Percentiles rank a stretch among this genome's conserved stretches.
These are phyloP conservation scores for Phytophthora pluvialis DNA, from an alignment of 352 stramenopile species.

Conservation along the genomic window DNA sequence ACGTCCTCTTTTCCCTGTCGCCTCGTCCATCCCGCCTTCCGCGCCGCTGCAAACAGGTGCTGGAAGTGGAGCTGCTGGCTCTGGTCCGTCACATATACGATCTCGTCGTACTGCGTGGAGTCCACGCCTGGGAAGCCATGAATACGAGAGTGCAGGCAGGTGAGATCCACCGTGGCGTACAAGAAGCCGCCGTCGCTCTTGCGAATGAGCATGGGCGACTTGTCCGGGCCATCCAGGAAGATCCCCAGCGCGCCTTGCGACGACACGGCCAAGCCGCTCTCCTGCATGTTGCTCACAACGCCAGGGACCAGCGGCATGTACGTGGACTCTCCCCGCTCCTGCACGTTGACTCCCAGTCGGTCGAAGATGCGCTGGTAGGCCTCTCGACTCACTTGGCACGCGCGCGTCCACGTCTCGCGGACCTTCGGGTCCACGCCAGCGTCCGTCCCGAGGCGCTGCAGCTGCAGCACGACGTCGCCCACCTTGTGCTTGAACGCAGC, in stretches of 20 bases:
- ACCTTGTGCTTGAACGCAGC: constrained; percentile 65
- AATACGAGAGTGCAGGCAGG: constrained; percentile 77
- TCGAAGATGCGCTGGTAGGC: constrained; percentile 72
- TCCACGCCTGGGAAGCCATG: constrained; percentile 74
- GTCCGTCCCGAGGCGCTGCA: constrained; percentile 60
- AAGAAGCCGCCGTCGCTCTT: constrained; percentile 84
- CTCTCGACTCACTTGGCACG: constrained; percentile 76
- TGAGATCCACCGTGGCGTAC: constrained; percentile 81
- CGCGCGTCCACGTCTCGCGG: constrained; percentile 57
- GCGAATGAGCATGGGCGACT: constrained; percentile 82
- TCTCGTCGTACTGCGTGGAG: constrained; percentile 70
- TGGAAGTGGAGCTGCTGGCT: constrained; percentile 84
- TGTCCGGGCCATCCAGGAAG: constrained; percentile 74
- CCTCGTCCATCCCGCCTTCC: constrained; percentile 56
- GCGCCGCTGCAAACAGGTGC: constrained; percentile 72
- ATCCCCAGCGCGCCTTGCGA: constrained; percentile 75
- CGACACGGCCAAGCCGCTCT: constrained; percentile 51
- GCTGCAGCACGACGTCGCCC: constrained; percentile 70
- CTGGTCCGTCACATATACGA: constrained; percentile 85
- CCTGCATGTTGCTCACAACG: constrained; percentile 54
- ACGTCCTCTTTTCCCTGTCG: constrained; percentile 43
- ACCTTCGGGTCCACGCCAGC: constrained; percentile 47
- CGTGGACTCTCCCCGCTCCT: constrained; percentile 78
- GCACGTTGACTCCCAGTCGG: constrained; percentile 66
- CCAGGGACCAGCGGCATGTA: constrained; percentile 68